Evolutionary conservation across 2,329 filamentous ascomycete genomes (phyloP).

Genomic region (Colletotrichum eremochloae): DNA sequence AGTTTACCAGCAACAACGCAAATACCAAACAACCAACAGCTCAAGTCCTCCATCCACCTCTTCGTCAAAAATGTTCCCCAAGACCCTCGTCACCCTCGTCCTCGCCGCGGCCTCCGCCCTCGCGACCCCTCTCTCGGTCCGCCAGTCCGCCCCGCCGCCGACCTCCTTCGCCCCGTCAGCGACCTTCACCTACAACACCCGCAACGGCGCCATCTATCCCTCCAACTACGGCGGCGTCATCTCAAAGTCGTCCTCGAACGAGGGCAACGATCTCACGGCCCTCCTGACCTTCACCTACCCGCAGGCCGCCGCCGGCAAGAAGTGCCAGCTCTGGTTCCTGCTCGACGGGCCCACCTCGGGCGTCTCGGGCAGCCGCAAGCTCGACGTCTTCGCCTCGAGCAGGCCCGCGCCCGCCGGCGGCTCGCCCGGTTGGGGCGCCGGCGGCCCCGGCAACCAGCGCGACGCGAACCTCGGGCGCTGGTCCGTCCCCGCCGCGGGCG

Average conservation of each 20-base stretch:
- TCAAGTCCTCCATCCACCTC: neutral
- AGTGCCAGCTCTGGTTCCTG: constrained; percentile 48
- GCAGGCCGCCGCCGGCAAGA: constrained; percentile 41
- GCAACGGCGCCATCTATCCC: constrained; percentile 45
- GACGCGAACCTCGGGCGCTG: constrained; percentile 43
- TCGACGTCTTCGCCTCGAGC: constrained; percentile 48
- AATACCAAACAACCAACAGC: neutral
- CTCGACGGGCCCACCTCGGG: constrained; percentile 42
- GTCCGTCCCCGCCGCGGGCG: constrained; percentile 11
- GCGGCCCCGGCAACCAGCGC: constrained; percentile 47
- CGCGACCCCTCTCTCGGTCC: constrained; percentile 43
- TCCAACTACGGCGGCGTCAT: constrained; percentile 38
- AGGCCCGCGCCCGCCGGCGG: constrained; percentile 44
- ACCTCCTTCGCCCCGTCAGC: constrained; percentile 45
- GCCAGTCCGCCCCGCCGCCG: constrained; percentile 17
- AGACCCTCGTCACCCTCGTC: constrained; percentile 43
- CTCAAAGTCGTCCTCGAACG: constrained; percentile 45
- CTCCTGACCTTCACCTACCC: constrained; percentile 50
- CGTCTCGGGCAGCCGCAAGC: constrained; percentile 44
- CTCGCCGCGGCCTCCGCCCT: constrained; percentile 43
- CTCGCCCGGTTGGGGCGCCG: constrained; percentile 44
- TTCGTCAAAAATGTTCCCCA: constrained; percentile 44
- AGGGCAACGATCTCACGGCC: constrained; percentile 47
- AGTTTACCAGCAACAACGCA: neutral
- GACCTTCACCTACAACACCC: constrained; percentile 45